Conservation (phyloP, 169 alveolate species). For the Neospora caninum region DNA sequence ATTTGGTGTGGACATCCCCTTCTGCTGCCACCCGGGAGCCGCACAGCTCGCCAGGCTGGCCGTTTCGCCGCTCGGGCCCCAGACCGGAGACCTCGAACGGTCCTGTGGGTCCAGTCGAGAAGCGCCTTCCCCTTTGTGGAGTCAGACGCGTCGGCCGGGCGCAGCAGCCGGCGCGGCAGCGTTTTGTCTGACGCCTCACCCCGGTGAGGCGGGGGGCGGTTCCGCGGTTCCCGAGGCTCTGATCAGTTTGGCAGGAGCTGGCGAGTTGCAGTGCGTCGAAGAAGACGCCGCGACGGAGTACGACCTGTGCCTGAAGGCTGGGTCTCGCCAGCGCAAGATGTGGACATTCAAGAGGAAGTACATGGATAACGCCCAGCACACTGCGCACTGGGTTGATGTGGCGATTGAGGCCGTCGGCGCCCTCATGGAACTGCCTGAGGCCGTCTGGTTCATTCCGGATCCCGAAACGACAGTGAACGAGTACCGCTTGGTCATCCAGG, state of each 20-base stretch:
- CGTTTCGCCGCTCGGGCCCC: conserved; percentile 15
- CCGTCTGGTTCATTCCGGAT: conserved; percentile 76
- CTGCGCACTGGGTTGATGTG: conserved; percentile 74
- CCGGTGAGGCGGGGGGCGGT: not conserved
- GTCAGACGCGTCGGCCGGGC: not conserved
- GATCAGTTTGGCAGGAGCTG: not conserved
- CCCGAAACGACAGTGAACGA: conserved; percentile 76
- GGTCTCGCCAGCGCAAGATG: conserved; percentile 52
- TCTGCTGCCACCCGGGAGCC: conserved; percentile 48
- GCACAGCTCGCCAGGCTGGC: conserved; percentile 34
- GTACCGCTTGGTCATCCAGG: conserved; percentile 68
- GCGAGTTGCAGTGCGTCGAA: not conserved
- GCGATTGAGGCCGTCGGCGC: conserved; percentile 78
- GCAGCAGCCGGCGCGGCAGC: not conserved
- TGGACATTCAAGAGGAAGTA: conserved; percentile 65
- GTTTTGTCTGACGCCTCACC: not conserved
- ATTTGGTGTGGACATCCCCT: conserved; percentile 39
- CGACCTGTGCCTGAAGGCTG: not conserved
- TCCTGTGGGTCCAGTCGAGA: not conserved
- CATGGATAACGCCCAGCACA: conserved; percentile 35
- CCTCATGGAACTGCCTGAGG: conserved; percentile 78
- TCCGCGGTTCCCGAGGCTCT: not conserved
- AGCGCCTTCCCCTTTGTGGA: not conserved
- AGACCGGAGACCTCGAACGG: too few species aligned
- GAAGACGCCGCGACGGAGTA: not conserved